phyloP scores from a whole-genome alignment of 2,329 filamentous ascomycete genomes.

The Acrodontium crateriforme region DNA sequence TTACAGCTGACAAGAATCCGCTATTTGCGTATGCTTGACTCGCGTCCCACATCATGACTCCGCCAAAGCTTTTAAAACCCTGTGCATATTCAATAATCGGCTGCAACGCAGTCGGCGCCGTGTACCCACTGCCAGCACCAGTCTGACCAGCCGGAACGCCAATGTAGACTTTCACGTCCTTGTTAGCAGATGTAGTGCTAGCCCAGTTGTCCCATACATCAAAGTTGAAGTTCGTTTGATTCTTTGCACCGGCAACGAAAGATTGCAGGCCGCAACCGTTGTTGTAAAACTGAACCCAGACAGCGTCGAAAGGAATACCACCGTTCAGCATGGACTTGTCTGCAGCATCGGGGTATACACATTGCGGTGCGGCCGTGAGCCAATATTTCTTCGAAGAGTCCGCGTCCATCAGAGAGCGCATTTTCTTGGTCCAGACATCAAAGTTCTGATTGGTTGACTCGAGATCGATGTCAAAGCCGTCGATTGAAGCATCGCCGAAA shows the following conservation, averaged over 20 bases:
- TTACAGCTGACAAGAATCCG: constrained; percentile 14
- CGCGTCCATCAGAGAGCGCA: constrained; percentile 19
- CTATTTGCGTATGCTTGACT: constrained; percentile 29
- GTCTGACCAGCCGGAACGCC: constrained; percentile 24
- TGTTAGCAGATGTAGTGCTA: constrained; percentile 12
- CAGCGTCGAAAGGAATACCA: constrained; percentile 44
- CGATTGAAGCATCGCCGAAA: constrained; percentile 50
- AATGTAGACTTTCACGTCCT: constrained; percentile 22
- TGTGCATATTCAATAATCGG: constrained; percentile 19
- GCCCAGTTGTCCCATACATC: constrained; percentile 31
- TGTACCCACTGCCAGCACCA: constrained; percentile 21
- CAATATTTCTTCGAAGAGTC: constrained; percentile 28
- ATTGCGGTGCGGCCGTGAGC: constrained; percentile 28
- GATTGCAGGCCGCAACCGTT: constrained; percentile 31
- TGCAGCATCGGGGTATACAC: constrained; percentile 24
- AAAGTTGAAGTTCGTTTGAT: constrained; percentile 41
- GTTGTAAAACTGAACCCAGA: constrained; percentile 33
- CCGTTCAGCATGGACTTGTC: constrained; percentile 30
- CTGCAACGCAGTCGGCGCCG: constrained; percentile 14
- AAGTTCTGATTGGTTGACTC: constrained; percentile 48
- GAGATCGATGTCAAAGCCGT: constrained; percentile 69
- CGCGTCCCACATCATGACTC: constrained; percentile 35
- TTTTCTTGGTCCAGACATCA: constrained; percentile 32
- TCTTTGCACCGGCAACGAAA: constrained; percentile 15
- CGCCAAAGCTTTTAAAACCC: constrained; percentile 23